A percentile compares a stretch with the other conserved stretches of the same genome.
These are phyloP conservation scores for Cryptosporidium ubiquitum DNA, from an alignment of 169 alveolate genomes.

Conservation along the genomic window DNA sequence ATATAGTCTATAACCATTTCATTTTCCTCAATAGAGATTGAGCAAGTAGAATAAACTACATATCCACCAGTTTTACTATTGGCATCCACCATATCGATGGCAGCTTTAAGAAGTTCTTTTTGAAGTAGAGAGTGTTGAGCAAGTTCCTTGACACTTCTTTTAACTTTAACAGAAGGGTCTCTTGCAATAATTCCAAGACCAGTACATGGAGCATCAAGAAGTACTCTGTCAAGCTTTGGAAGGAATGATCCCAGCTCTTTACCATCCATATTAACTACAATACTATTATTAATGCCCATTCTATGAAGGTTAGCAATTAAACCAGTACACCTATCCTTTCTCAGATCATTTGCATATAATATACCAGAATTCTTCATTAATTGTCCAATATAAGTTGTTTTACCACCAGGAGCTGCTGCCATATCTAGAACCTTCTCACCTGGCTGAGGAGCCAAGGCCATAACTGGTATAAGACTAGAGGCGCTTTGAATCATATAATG, in stretches of 20 bases:
- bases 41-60: constrained; percentile 97
- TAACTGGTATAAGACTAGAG: constrained; percentile 93
- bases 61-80: constrained; percentile 95
- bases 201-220: constrained; percentile 96
- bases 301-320: constrained; percentile 92
- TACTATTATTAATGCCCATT: constrained; percentile 92
- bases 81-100: constrained; percentile 91
- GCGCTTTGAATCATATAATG: constrained; percentile 95
- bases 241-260: constrained; percentile 87
- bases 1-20: constrained; percentile 96
- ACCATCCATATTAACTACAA: constrained; percentile 94
- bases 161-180: constrained; percentile 92
- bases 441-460: constrained; percentile 92
- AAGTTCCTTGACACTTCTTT: constrained; percentile 90
- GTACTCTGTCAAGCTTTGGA: constrained; percentile 92
- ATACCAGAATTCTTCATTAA: constrained; percentile 94
- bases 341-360: constrained; percentile 93
- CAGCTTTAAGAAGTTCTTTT: constrained; percentile 93
- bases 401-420: constrained; percentile 99
- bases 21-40: constrained; percentile 96
- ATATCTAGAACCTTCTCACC: constrained; percentile 93
- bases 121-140: constrained; percentile 92
- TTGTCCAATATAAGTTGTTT: constrained; percentile 94
- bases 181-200: constrained; percentile 96
- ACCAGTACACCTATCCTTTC: constrained; percentile 91